Evolutionary conservation across 2,329 filamentous ascomycete genomes (phyloP), one percentile per base, ranked within the genome.

Genomic region (Ambrosiella beaveri): DNA sequence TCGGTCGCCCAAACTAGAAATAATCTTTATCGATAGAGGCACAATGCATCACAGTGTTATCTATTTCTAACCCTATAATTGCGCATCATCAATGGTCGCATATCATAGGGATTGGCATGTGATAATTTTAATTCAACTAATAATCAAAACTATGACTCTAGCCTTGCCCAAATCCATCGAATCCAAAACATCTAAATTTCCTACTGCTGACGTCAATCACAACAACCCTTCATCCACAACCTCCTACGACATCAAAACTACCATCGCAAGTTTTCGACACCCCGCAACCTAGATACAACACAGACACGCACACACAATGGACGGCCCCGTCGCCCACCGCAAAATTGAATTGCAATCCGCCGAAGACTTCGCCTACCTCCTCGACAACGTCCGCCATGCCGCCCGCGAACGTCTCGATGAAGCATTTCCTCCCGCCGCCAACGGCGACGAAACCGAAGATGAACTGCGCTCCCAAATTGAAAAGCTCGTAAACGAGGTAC

Each of bases 271-370:
- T 27, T 27, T 27, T 1, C 27, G 27, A 27, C 27, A 27, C 27
- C 5, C 27, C 3, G 27, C 27, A 27, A 27, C 27, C 27, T 27
- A 27, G 27, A 27, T 27, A 27, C 5, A 27, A 27, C 27, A 27
- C 11, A 8, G 6, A 17, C 44, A 17, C 44, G 11, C 44, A 41
- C 11, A 41, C 54, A 38, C 57, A 45, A 71, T 72, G 70, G 67
- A 68, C 62, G 64, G 67, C 39, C 67, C 69, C 57, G 67, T 72
- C 41, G 69, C 69, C 63, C 81, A 88, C 69, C 82, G 86, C 68
- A 85, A 82, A 71, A 85, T 91, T 68, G 86, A 90, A 71, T 80
- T 91, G 56, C 86, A 90, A 71, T 77, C 79, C n/a, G 79, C 81
- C 47, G 80, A 84, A 54, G 86, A 91, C 70, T 75, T 90, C 39